A percentile compares a stretch with the other conserved stretches of the same genome.
These are phyloP conservation scores for Pharnaceum exiguum DNA, from an alignment of 148 eudicot species.

Conservation along the genomic window DNA sequence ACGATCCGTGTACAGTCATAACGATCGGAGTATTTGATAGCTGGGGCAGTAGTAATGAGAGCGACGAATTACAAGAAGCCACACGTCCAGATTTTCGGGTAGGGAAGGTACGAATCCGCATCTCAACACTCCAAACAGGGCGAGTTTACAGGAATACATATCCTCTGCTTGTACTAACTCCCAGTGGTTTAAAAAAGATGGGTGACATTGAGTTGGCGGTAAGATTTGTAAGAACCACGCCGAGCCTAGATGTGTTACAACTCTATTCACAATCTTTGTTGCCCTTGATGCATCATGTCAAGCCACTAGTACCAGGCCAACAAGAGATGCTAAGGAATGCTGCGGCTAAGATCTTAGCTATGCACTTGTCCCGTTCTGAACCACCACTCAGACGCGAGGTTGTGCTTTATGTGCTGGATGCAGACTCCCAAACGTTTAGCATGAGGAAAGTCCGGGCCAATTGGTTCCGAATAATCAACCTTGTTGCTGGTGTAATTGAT, in stretches of 20 bases:
- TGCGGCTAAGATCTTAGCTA: conserved; percentile 53
- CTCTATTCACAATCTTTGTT: conserved; percentile 71
- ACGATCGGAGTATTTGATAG: conserved; percentile 82
- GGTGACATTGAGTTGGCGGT: conserved; percentile 84
- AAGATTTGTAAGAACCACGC: conserved; percentile 52
- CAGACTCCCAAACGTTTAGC: conserved; percentile 70
- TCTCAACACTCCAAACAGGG: conserved; percentile 67
- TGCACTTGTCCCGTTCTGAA: conserved; percentile 65
- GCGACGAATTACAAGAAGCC: conserved; percentile 36
- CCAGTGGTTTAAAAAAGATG: conserved; percentile 69
- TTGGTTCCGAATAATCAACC: conserved; percentile 68
- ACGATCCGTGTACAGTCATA: conserved; percentile 82
- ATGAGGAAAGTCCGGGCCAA: conserved; percentile 87
- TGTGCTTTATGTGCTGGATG: conserved; percentile 63
- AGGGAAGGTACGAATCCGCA: conserved; percentile 78
- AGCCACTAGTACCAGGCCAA: conserved; percentile 71
- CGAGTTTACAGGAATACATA: conserved; percentile 57
- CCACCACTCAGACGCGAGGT: conserved; percentile 84
- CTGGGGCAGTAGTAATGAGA: conserved; percentile 40
- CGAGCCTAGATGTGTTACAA: conserved; percentile 66
- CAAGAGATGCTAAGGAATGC: conserved; percentile 59
- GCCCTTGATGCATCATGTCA: conserved; percentile 83
- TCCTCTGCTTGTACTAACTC: conserved; percentile 61
- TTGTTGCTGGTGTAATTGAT: conserved; percentile 60
- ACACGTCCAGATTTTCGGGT: conserved; percentile 57